Evolutionary conservation across 371 early-diverging fungal genomes (phyloP).

Genomic region (Zychaea mexicana): DNA sequence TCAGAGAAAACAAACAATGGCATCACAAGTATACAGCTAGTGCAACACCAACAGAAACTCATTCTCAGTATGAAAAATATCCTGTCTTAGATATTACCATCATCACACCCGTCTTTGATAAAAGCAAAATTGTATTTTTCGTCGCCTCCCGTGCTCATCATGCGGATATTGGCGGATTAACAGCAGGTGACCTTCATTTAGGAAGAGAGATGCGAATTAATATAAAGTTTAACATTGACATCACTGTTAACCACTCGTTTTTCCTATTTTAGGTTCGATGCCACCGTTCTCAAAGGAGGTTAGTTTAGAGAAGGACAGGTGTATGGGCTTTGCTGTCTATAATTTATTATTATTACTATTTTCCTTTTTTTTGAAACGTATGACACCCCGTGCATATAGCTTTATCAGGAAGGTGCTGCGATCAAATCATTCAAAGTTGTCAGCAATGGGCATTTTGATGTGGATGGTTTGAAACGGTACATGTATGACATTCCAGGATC

Average conservation of each 20-base stretch:
- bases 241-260: slow-evolving; percentile 6
- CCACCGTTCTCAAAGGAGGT: slow-evolving; percentile 83
- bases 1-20: too few relatives aligned
- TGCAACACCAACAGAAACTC: too few relatives aligned
- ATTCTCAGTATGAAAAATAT: too few relatives aligned
- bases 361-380: neutral
- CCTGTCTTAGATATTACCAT: slow-evolving; percentile 81
- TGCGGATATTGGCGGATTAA: slow-evolving; percentile 94
- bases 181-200: slow-evolving; percentile 54
- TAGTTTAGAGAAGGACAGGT: neutral
- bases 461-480: slow-evolving; percentile 70
- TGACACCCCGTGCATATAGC: slow-evolving; percentile 9
- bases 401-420: slow-evolving; percentile 94
- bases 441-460: slow-evolving; percentile 76
- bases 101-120: slow-evolving; percentile 94
- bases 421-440: slow-evolving; percentile 91
- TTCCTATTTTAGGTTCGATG: slow-evolving; percentile 56
- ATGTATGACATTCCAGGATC: slow-evolving; percentile 82
- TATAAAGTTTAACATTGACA: neutral
- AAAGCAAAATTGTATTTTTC: slow-evolving; percentile 85
- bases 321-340: too few relatives aligned
- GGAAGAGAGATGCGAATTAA: neutral
- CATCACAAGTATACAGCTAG: too few relatives aligned
- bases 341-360: neutral
- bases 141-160: slow-evolving; percentile 97